phyloP scores from a whole-genome alignment of 148 eudicot species.

The Cornus controversa region DNA sequence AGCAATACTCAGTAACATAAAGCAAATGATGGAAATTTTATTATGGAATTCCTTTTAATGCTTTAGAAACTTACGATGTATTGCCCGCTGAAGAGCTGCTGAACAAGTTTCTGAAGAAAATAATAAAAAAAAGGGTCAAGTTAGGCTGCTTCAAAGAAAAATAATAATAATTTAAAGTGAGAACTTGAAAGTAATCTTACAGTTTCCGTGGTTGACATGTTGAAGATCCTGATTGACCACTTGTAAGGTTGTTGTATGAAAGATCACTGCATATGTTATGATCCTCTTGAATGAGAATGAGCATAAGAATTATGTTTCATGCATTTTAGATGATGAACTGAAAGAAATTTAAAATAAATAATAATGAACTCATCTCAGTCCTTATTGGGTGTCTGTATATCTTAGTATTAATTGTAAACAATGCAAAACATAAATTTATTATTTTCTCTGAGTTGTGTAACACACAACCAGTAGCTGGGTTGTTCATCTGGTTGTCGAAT shows the following conservation, averaged over 20 bases:
- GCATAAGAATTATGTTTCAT: neutral
- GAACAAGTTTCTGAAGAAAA: slow-evolving; percentile 24
- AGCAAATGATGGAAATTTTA: neutral
- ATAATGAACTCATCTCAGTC: neutral
- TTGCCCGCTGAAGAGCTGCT: slow-evolving; percentile 12
- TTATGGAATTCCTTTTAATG: neutral
- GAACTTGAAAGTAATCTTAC: slow-evolving; percentile 13
- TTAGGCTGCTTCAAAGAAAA: neutral
- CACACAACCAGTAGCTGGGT: neutral
- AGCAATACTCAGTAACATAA: neutral
- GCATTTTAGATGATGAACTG: neutral
- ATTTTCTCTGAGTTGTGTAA: neutral
- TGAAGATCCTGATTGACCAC: neutral
- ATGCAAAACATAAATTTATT: neutral
- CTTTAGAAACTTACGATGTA: slow-evolving; percentile 10
- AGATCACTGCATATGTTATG: slow-evolving; percentile 21
- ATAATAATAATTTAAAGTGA: neutral
- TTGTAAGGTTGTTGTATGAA: slow-evolving; percentile 25
- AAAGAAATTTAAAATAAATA: no score
- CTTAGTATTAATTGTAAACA: neutral
- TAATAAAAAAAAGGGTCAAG: neutral
- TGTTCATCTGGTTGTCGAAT: neutral
- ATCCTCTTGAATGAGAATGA: neutral
- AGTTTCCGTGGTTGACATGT: slow-evolving; percentile 14
- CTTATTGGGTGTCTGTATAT: neutral